Conservation (phyloP, 1,139 yeast genomes). For the Diutina neorugosa region DNA sequence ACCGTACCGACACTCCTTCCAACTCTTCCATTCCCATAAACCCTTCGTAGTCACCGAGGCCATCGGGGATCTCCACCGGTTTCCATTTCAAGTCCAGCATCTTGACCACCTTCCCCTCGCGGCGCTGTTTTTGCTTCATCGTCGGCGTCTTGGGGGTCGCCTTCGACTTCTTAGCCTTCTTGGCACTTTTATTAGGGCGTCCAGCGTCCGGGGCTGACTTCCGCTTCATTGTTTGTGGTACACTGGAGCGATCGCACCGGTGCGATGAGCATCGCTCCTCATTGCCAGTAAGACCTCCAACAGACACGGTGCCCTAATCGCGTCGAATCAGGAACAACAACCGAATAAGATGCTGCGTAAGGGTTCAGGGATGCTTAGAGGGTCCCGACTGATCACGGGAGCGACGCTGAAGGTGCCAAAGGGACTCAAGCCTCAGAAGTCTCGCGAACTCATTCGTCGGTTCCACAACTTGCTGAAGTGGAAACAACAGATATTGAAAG, state of each 20-base stretch:
- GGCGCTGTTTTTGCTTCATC: conserved; percentile 20
- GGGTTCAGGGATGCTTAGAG: neutral
- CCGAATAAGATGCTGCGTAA: neutral
- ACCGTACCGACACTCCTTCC: conserved; percentile 78
- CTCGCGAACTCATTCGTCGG: conserved; percentile 55
- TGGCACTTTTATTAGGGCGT: neutral
- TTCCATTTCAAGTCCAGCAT: conserved; percentile 61
- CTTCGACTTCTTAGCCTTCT: neutral
- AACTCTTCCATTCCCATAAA: conserved; percentile 88
- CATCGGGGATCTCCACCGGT: conserved; percentile 69
- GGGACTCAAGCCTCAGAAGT: conserved; percentile 48
- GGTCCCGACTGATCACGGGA: neutral
- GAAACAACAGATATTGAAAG: conserved; percentile 6
- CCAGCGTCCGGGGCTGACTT: neutral
- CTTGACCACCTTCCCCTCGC: conserved; percentile 31
- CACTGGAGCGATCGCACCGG: neutral
- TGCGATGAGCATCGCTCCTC: conserved; percentile 2
- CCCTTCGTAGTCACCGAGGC: conserved; percentile 79
- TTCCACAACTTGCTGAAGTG: conserved; percentile 49
- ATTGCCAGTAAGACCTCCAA: neutral
- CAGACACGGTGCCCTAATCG: neutral
- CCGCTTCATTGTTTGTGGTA: neutral
- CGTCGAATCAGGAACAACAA: neutral
- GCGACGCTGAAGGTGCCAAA: neutral
- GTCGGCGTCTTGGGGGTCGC: conserved; percentile 13